Evolutionary conservation across 2,329 filamentous ascomycete genomes (phyloP), one percentile per base, ranked within the genome.

Genomic region (Talaromyces sp.): DNA sequence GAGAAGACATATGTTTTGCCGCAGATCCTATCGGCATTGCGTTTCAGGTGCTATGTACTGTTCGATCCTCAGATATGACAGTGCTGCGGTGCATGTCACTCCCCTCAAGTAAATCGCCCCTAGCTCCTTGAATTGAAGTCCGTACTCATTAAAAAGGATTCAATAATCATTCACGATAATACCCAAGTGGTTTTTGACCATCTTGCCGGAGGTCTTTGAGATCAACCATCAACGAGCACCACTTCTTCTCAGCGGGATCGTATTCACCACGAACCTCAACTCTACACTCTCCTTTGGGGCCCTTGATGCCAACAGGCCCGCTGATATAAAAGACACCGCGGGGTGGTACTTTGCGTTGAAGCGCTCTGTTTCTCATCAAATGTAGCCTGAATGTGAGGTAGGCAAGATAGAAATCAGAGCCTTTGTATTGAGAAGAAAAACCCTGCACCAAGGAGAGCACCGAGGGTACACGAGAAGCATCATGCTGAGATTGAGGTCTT

Each of bases 181-280:
- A 56, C 33, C 71, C 69, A 44, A 71, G 69, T 37, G 73, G 63
- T 28, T 58, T 69, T 64, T 75, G 74, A 40, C 64, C 67, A 44
- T 67, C 67, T 33, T 70, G 57, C 35, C 67, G 71, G 42, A 75
- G 25, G 62, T 76, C 75, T 52, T 68, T 73, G 7, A 76, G 62
- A 37, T 69, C 64, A 66, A 75, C 70, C 25, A 70, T 69, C 25
- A 76, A 65, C 16, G 63, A 67, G 37, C 68, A 65, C 73, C 73
- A 76, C 55, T 65, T 67, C 31, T 67, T 66, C 6, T 68, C 66
- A 12, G 61, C 65, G 42, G 74, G 73, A 58, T 76, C 71, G 63
- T 76, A 76, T 69, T 75, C 74, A 31, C 72, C 75, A 21, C 65
- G 66, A 9, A 76, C 72, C 63, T 76, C 73, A 59, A 75, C 66